Evolutionary conservation across 106 monocot species (phyloP).

Genomic region (Dioscorea dumetorum): DNA sequence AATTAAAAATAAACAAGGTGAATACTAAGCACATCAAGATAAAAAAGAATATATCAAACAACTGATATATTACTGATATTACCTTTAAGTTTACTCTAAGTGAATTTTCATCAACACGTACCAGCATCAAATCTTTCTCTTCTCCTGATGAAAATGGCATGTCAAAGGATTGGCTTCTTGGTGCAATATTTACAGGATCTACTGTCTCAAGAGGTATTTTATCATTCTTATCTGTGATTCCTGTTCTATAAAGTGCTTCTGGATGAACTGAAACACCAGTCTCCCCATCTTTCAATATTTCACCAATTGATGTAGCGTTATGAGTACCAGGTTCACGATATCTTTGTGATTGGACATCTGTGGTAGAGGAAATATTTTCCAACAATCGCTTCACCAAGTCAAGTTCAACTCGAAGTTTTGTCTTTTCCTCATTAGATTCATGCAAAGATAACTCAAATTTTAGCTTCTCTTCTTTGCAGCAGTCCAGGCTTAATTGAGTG

Average conservation of each 20-base stretch:
- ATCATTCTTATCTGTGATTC: conserved; percentile 6
- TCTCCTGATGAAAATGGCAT: conserved; percentile 9
- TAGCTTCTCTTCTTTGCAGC: conserved; percentile 87
- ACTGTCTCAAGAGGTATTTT: neutral
- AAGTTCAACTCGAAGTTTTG: conserved; percentile 74
- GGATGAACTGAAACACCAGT: conserved; percentile 10
- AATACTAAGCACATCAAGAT: too few species aligned
- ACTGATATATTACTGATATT: conserved; percentile 14
- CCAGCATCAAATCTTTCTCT: conserved; percentile 5
- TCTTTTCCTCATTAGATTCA: conserved; percentile 73
- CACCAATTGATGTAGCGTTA: conserved; percentile 43
- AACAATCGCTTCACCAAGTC: conserved; percentile 77
- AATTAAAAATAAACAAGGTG: too few species aligned
- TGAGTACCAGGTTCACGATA: conserved; percentile 13
- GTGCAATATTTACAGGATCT: conserved; percentile 3
- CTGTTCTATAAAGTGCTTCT: conserved; percentile 10
- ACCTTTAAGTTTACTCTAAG: neutral
- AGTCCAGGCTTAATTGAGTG: conserved; percentile 65
- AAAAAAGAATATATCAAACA: too few species aligned
- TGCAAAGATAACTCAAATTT: conserved; percentile 68
- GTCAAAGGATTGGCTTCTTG: neutral
- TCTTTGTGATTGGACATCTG: conserved; percentile 18
- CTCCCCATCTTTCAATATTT: conserved; percentile 38
- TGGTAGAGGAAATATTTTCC: conserved; percentile 57
- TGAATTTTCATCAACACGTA: neutral